Evolutionary conservation across 2,329 filamentous ascomycete genomes (phyloP).

Genomic region (Fusarium circinatum): DNA sequence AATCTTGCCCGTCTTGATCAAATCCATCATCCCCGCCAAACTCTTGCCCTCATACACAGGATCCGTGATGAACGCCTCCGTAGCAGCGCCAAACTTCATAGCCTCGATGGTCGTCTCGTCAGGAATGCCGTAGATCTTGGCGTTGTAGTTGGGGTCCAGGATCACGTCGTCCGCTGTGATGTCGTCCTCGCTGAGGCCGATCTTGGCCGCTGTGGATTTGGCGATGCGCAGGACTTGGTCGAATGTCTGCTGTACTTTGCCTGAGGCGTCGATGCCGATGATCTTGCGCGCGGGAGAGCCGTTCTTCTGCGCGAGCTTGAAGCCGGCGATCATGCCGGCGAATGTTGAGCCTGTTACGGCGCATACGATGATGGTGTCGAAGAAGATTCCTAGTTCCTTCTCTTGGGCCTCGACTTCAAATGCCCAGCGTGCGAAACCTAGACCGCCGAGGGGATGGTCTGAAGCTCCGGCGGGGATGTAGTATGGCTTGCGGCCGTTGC

Average conservation of each 20-base stretch:
- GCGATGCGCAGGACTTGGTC: conserved; percentile 75
- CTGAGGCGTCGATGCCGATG: conserved; percentile 70
- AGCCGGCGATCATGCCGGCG: conserved; percentile 78
- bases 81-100: conserved; percentile 73
- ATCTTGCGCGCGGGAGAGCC: conserved; percentile 62
- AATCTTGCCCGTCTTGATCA: conserved; percentile 72
- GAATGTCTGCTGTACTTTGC: conserved; percentile 63
- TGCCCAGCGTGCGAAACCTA: conserved; percentile 78
- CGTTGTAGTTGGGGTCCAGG: conserved; percentile 71
- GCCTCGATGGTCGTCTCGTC: conserved; percentile 73
- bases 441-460: conserved; percentile 74
- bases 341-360: conserved; percentile 77
- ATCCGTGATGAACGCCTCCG: conserved; percentile 79
- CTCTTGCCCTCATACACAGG: conserved; percentile 83
- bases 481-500: conserved; percentile 69
- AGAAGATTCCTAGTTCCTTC: conserved; percentile 68
- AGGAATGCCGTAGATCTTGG: conserved; percentile 73
- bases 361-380: conserved; percentile 75
- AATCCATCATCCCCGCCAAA: conserved; percentile 75
- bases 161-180: conserved; percentile 71
- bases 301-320: conserved; percentile 68
- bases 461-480: conserved; percentile 78
- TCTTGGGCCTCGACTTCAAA: conserved; percentile 75
- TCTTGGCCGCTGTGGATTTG: conserved; percentile 68
- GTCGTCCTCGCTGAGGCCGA: conserved; percentile 68